phyloP scores from a whole-genome alignment of 441 rosid genomes.

The Erodium moschatum region DNA sequence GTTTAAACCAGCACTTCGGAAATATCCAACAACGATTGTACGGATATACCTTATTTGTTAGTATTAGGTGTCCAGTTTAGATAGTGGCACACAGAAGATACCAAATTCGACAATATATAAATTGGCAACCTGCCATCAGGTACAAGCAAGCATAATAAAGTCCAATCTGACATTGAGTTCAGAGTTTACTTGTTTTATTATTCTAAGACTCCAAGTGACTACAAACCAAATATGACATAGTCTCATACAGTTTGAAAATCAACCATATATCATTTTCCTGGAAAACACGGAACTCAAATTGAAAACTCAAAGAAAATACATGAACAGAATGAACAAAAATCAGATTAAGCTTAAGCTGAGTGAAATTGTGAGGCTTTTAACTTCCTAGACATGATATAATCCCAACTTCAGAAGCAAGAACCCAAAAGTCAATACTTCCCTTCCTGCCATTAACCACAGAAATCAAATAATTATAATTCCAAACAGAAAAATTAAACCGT shows the following conservation, averaged over 20 bases:
- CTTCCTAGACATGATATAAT: neutral
- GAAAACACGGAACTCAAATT: neutral
- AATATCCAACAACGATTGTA: neutral
- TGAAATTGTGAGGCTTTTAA: neutral
- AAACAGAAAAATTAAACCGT: neutral
- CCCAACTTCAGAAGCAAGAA: neutral
- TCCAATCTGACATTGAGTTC: neutral
- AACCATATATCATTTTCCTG: no score
- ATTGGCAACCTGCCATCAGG: neutral
- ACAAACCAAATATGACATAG: neutral
- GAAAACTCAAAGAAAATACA: neutral
- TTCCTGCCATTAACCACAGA: neutral
- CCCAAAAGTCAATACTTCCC: constrained; percentile 1
- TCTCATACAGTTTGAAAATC: no score
- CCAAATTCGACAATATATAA: neutral
- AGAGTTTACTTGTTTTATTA: neutral
- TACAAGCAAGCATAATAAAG: neutral
- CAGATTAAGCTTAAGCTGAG: neutral
- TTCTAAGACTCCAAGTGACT: neutral
- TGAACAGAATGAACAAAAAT: neutral
- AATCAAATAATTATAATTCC: no score
- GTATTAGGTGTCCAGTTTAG: neutral
- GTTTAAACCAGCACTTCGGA: neutral
- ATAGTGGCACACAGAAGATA: neutral
- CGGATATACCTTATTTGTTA: neutral